phyloP scores from a whole-genome alignment of 768 basidiomycete species.

The Rhodotorula kratochvilovae region DNA sequence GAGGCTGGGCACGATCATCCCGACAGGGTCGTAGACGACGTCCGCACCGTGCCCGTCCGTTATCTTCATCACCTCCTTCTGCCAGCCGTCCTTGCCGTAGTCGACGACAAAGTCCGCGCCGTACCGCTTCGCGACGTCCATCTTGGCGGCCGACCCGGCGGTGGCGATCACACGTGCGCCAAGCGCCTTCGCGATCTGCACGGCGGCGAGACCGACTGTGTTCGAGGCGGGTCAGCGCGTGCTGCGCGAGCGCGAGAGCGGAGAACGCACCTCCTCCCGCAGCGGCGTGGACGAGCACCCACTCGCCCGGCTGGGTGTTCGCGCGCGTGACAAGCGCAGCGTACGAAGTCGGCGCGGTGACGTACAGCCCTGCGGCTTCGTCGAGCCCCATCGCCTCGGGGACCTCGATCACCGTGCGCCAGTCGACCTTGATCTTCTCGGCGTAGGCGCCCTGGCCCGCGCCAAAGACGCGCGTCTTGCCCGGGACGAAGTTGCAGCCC shows the following conservation, averaged over 20 bases:
- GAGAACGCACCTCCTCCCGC: constrained; percentile 83
- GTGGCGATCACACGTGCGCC: constrained; percentile 95
- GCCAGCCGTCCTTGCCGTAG: constrained; percentile 73
- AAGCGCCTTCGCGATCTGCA: constrained; percentile 87
- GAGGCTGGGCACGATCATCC: constrained; percentile 67
- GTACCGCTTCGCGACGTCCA: constrained; percentile 66
- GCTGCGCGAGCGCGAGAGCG: constrained; percentile 33
- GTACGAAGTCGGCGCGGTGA: constrained; percentile 80
- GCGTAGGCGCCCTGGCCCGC: constrained; percentile 72
- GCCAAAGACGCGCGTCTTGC: constrained; percentile 80
- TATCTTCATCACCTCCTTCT: constrained; percentile 77
- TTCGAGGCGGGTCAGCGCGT: not conserved
- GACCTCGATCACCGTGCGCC: constrained; percentile 58
- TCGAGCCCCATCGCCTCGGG: constrained; percentile 74
- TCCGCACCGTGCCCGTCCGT: constrained; percentile 78
- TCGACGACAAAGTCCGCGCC: constrained; percentile 80
- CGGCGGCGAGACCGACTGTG: constrained; percentile 78
- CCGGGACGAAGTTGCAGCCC: constrained; percentile 70
- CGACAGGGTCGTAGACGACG: constrained; percentile 74
- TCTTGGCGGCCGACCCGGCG: constrained; percentile 58
- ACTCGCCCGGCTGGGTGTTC: constrained; percentile 74
- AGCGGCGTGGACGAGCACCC: constrained; percentile 88
- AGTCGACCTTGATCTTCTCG: constrained; percentile 61
- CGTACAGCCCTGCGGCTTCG: constrained; percentile 74
- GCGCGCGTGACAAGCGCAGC: constrained; percentile 84